Conservation (phyloP, 306 rosid species). For the Carpinus viminea region DNA sequence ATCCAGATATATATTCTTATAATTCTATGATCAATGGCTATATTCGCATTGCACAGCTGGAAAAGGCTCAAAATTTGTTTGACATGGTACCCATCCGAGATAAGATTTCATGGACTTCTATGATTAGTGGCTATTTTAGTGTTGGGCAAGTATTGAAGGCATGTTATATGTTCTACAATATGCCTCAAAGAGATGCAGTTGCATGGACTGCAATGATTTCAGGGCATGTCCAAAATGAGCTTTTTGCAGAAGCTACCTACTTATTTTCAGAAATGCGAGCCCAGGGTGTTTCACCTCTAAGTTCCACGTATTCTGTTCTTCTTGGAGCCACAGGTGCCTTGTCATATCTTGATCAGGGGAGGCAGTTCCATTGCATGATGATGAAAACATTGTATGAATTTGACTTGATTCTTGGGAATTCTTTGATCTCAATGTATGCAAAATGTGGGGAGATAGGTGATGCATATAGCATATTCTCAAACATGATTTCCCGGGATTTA, state of each 20-base stretch:
- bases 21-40: conserved; percentile 65
- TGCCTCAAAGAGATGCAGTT: conserved; percentile 71
- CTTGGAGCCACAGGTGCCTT: conserved; percentile 78
- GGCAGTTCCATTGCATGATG: conserved; percentile 62
- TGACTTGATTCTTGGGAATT: conserved; percentile 65
- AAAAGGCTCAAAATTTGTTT: conserved; percentile 65
- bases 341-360: conserved; percentile 74
- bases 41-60: conserved; percentile 45
- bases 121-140: conserved; percentile 62
- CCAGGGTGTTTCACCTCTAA: conserved; percentile 50
- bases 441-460: conserved; percentile 74
- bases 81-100: conserved; percentile 43
- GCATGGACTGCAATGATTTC: conserved; percentile 74
- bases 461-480: conserved; percentile 54
- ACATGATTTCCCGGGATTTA: conserved; percentile 51
- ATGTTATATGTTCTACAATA: conserved; percentile 40
- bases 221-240: conserved; percentile 64
- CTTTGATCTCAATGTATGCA: conserved; percentile 77
- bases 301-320: conserved; percentile 58
- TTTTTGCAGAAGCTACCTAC: conserved; percentile 52
- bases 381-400: conserved; percentile 44
- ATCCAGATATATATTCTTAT: conserved; percentile 35
- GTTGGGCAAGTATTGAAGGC: conserved; percentile 61
- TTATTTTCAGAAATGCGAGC: conserved; percentile 55
- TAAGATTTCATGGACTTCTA: conserved; percentile 57